Evolutionary conservation across 225 moss, liverwort and hornwort species (phyloP), one percentile per base, ranked within the genome.

Genomic region (Sphagnum tenellum): DNA sequence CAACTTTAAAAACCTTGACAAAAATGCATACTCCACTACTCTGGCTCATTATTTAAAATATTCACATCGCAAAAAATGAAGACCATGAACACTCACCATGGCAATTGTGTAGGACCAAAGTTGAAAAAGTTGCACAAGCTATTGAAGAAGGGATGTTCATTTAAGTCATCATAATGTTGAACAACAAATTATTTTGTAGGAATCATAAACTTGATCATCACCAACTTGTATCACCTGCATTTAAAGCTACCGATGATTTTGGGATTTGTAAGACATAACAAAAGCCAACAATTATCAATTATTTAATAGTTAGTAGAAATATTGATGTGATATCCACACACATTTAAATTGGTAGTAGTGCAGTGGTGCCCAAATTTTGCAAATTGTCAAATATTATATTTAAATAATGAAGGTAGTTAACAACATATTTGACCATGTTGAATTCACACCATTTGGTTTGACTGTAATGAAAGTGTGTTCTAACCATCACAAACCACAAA

Each of bases 381-480:
- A n/a, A n/a, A n/a, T n/a, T n/a, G n/a, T n/a, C n/a, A n/a, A n/a
- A n/a, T n/a, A n/a, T n/a, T n/a, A n/a, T n/a, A n/a, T n/a, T n/a
- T n/a, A n/a, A n/a, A n/a, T n/a, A n/a, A n/a, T n/a, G n/a, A n/a
- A n/a, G n/a, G n/a, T n/a, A n/a, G n/a, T n/a, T n/a, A n/a, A n/a
- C n/a, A n/a, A n/a, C 46, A 9, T 79, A 88, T 88, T 78, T 89
- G 60, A 68, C 91, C 89, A 66, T 89, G 74, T n/a, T 91, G 91
- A 12, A 91, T n/a, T n/a, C n/a, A n/a, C 81, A 48, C 91, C 91
- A 72, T 91, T 89, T 11, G 91, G 91, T 81, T 91, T 91, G 76
- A 91, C 81, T 56, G 86, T 84, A 59, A 91, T 91, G 73, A 91
- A 91, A 3, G 89, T 91, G 46, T 89, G 89, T 80, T 91, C 91